Evolutionary conservation across 768 basidiomycete genomes (phyloP), one percentile per base, ranked within the genome.

Genomic region (Pholiota molesta): DNA sequence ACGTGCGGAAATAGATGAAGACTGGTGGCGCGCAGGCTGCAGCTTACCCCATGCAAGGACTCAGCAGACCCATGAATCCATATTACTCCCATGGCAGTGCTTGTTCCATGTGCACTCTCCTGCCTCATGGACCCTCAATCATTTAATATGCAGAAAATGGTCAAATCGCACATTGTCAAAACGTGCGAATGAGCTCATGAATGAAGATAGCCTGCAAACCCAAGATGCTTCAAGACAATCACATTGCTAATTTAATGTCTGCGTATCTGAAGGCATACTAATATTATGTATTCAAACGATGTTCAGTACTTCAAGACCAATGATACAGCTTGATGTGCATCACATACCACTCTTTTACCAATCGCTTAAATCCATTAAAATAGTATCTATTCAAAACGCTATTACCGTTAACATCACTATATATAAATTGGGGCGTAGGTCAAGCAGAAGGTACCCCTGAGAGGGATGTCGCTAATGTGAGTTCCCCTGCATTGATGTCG

Each of bases 401-500:
- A 49, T 49, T 23, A 49, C 11, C 47, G 8, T 49, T 49, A 23
- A 49, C 47, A 49, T 8, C 47, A 26, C 47, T 49, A 49, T 23
- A 49, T 23, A 49, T 49, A 49, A 21, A 49, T 26, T 44, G 17
- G 42, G 11, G n/a, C 19, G 23, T 19, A 13, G n/a, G 5, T 17
- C 42, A 44, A 17, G 42, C 9, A 44, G 42, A 2, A 19, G 42
- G 16, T 5, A 19, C 23, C 47, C 47, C 47, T 26, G 47, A 23
- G 7, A 4, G 26, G 8, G 9, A 21, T 55, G 10, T 29, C 17
- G 35, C 37, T 35, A 55, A 26, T n/a, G 17, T 0, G 17, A 10
- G n/a, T 37, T 55, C 53, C 28, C 29, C 44, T 57, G 56, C 44
- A 29, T 40, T 57, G 42, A 57, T 57, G 56, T 45, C 56, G 56